These are phyloP conservation scores for Podila clonocystis DNA, from an alignment of 192 early-diverging fungal species.

Conservation along the genomic window DNA sequence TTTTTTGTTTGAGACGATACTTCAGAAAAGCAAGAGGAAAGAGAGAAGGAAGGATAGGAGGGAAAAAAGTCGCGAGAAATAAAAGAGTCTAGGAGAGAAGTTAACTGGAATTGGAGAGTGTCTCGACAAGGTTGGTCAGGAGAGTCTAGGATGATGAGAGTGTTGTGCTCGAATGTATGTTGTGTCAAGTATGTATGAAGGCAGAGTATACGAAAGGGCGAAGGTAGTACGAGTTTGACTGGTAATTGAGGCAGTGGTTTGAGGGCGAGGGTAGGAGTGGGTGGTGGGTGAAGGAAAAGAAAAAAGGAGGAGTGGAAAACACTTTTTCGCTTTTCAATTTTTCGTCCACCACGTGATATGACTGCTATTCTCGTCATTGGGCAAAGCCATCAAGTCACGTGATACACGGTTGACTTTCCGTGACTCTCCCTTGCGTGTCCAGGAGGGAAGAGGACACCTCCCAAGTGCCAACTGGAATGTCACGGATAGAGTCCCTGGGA, in stretches of 20 bases:
- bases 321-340: constrained; percentile 2
- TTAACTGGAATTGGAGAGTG: background rate
- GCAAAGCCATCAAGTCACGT: too few species aligned
- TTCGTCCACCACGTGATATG: background rate
- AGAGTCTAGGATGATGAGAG: background rate
- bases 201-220: too few species aligned
- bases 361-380: background rate
- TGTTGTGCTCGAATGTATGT: background rate
- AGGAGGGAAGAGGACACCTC: too few species aligned
- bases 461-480: too few species aligned
- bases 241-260: background rate
- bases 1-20: background rate
- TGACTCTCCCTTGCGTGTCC: too few species aligned
- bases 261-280: background rate
- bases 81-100: background rate
- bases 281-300: background rate
- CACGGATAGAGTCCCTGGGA: too few species aligned
- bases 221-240: too few species aligned
- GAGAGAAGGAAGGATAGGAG: background rate
- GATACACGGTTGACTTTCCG: too few species aligned
- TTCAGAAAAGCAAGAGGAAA: background rate
- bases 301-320: background rate
- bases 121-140: background rate
- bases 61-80: constrained; percentile 4
- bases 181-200: too few species aligned